Evolutionary conservation across 441 rosid species (phyloP).

Genomic region (Gossypium schwendimanii): DNA sequence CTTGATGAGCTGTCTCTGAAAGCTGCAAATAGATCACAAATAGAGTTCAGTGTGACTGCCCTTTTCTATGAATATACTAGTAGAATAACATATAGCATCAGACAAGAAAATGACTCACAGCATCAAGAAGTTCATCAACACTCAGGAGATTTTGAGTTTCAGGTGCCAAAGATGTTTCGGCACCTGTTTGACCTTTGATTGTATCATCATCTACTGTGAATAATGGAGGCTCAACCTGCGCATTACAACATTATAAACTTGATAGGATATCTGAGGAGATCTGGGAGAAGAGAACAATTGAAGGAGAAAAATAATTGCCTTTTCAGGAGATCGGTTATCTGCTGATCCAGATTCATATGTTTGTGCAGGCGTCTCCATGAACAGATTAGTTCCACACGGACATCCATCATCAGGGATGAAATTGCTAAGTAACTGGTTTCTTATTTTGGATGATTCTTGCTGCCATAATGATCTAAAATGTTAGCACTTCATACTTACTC

Average conservation of each 20-base stretch:
- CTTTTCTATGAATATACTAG: neutral
- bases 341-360: conserved; percentile 25
- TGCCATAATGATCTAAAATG: conserved; percentile 27
- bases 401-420: conserved; percentile 68
- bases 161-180: conserved; percentile 19
- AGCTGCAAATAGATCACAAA: conserved; percentile 30
- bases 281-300: neutral
- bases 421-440: conserved; percentile 51
- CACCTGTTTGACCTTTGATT: conserved; percentile 41
- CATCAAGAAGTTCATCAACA: conserved; percentile 47
- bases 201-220: conserved; percentile 39
- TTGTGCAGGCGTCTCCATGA: conserved; percentile 42
- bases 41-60: neutral
- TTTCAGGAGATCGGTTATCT: conserved; percentile 26
- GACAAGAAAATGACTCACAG: conserved; percentile 33
- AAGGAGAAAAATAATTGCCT: conserved; percentile 22
- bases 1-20: conserved; percentile 59
- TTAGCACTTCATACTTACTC: conserved; percentile 18
- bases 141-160: conserved; percentile 39
- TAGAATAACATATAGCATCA: neutral
- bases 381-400: conserved; percentile 55
- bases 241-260: conserved; percentile 6
- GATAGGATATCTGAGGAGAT: conserved; percentile 6
- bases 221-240: conserved; percentile 44
- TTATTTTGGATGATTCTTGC: conserved; percentile 38